Evolutionary conservation across 1,284 basidiomycete species (phyloP).

Genomic region (Boletellus deceptivus): DNA sequence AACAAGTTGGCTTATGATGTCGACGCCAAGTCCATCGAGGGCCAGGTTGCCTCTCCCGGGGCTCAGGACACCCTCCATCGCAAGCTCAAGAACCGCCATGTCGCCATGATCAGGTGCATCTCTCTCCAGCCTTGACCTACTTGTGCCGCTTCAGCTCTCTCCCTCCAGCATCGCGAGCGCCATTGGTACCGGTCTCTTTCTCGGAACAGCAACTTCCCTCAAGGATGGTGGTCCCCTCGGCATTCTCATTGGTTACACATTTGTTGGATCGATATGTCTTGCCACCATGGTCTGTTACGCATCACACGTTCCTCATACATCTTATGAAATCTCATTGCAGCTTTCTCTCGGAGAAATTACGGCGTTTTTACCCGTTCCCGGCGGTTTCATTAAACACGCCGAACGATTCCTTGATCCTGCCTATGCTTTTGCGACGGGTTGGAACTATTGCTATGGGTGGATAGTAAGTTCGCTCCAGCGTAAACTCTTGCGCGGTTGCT

Average conservation of each 20-base stretch:
- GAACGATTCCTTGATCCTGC: conserved; percentile 70
- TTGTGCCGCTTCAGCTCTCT: background rate
- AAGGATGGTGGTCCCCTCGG: conserved; percentile 32
- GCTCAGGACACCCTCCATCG: conserved; percentile 20
- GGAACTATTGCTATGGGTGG: conserved; percentile 70
- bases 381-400: conserved; percentile 67
- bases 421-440: conserved; percentile 65
- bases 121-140: background rate
- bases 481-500: background rate
- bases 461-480: conserved; percentile 37
- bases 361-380: conserved; percentile 43
- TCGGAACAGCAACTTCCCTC: conserved; percentile 35
- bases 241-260: conserved; percentile 33
- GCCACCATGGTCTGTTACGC: conserved; percentile 25
- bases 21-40: conserved; percentile 8
- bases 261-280: conserved; percentile 35
- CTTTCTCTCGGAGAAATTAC: conserved; percentile 36
- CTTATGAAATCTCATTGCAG: conserved; percentile 7
- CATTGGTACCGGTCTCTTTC: conserved; percentile 49
- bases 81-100: conserved; percentile 32
- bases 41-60: background rate
- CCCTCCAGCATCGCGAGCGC: conserved; percentile 39
- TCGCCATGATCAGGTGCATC: conserved; percentile 33
- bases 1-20: background rate
- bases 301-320: too few species aligned